Evolutionary conservation across 495 filamentous ascomycete species (phyloP).

Genomic region (Neurospora hispaniola): DNA sequence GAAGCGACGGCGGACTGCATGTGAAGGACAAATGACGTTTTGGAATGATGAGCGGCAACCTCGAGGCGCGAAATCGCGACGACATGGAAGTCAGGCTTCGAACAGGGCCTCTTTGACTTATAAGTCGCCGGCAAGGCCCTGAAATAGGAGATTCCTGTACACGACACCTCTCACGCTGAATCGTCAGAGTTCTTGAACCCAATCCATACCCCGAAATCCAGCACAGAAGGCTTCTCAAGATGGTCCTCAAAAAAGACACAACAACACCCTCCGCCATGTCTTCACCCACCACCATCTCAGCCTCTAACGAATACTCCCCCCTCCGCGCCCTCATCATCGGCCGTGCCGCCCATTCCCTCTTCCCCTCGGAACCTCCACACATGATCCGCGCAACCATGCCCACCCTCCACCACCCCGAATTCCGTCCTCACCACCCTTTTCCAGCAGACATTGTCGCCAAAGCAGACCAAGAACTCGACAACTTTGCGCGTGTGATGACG

Average conservation of each 20-base stretch:
- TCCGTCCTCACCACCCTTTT: not conserved
- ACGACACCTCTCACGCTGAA: not conserved
- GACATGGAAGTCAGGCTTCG: not conserved
- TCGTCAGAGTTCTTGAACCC: not conserved
- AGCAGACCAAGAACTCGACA: not conserved
- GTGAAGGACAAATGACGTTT: not conserved
- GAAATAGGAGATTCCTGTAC: not conserved
- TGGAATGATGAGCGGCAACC: not conserved
- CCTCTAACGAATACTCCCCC: not conserved
- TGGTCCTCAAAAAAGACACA: not conserved
- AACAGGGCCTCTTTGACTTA: not conserved
- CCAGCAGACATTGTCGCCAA: not conserved
- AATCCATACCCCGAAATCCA: not conserved
- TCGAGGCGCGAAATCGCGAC: not conserved
- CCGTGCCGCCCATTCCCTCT: not conserved
- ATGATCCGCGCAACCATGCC: slow-evolving; percentile 2
- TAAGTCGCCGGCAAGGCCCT: not conserved
- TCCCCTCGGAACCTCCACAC: not conserved
- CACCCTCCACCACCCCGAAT: not conserved
- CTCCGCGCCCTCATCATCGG: slow-evolving; percentile 1
- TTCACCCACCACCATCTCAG: not conserved
- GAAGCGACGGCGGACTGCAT: not conserved
- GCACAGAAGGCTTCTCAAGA: not conserved
- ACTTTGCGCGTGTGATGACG: not conserved
- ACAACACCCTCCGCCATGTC: not conserved